These are phyloP conservation scores for Nakazawaea molendinolei DNA, from an alignment of 805 yeast genomes.

Conservation along the genomic window DNA sequence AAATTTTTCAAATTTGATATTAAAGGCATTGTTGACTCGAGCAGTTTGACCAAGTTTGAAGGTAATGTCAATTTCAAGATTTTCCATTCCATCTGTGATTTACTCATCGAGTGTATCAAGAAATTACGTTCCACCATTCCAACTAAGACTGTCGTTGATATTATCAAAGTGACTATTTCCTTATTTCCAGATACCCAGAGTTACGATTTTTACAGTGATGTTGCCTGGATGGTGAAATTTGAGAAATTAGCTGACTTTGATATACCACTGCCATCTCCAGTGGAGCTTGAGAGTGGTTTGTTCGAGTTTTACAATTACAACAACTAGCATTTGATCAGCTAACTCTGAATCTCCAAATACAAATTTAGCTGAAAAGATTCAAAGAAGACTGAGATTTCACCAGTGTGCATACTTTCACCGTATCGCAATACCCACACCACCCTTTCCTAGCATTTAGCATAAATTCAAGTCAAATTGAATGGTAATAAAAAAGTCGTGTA, in stretches of 20 bases:
- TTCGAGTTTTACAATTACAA: too few species aligned
- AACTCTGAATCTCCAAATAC: too few species aligned
- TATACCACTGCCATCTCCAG: background rate
- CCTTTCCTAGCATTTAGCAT: too few species aligned
- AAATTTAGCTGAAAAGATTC: too few species aligned
- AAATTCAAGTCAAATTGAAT: too few species aligned
- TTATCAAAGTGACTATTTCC: slow-evolving; percentile 26
- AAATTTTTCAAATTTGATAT: slow-evolving; percentile 10
- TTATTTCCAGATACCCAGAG: slow-evolving; percentile 14
- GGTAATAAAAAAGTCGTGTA: too few species aligned
- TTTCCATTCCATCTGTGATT: slow-evolving; percentile 21
- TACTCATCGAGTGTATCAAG: slow-evolving; percentile 29
- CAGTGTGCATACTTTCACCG: too few species aligned
- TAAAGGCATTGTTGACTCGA: slow-evolving; percentile 11
- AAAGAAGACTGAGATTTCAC: too few species aligned
- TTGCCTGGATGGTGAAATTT: slow-evolving; percentile 15
- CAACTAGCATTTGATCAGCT: too few species aligned
- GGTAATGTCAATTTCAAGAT: slow-evolving; percentile 21
- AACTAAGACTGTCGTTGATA: slow-evolving; percentile 29
- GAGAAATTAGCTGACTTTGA: background rate
- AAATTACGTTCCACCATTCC: slow-evolving; percentile 35
- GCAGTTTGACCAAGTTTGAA: background rate
- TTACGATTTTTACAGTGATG: slow-evolving; percentile 25
- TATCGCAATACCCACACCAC: too few species aligned
- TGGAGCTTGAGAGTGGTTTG: too few species aligned